These are phyloP conservation scores for Sistotremastrum suecicum DNA, from an alignment of 768 basidiomycete species.

Conservation along the genomic window DNA sequence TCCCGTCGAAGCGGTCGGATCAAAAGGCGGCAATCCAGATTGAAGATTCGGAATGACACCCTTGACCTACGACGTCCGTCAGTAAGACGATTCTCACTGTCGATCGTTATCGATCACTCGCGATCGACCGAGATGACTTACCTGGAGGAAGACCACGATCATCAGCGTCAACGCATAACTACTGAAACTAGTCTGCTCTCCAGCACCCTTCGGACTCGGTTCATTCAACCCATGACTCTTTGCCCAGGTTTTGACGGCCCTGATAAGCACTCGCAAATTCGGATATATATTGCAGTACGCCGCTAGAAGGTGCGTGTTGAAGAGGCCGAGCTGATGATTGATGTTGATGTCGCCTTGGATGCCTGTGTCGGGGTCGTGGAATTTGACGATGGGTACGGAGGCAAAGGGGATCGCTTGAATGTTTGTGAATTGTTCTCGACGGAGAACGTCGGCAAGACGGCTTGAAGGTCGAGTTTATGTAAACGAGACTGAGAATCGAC, in stretches of 20 bases:
- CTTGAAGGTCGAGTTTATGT: slow-evolving; percentile 9
- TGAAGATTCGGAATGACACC: slow-evolving; percentile 41
- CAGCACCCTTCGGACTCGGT: slow-evolving; percentile 15
- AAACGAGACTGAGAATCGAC: background rate
- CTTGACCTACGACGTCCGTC: slow-evolving; percentile 18
- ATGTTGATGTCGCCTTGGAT: slow-evolving; percentile 43
- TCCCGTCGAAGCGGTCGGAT: slow-evolving; percentile 4
- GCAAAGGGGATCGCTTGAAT: slow-evolving; percentile 19
- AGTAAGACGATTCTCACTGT: background rate
- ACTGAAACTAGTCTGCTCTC: slow-evolving; percentile 28
- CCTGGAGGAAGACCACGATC: slow-evolving; percentile 48
- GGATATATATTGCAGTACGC: slow-evolving; percentile 36
- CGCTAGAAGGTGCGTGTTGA: slow-evolving; percentile 36
- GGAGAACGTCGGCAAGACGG: slow-evolving; percentile 17
- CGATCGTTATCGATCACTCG: background rate
- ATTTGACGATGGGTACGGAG: slow-evolving; percentile 38
- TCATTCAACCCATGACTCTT: slow-evolving; percentile 35
- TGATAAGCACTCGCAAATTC: slow-evolving; percentile 28
- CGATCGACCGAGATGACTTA: slow-evolving; percentile 11
- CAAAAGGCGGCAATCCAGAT: slow-evolving; percentile 13
- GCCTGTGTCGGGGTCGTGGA: slow-evolving; percentile 26
- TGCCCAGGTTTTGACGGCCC: slow-evolving; percentile 46
- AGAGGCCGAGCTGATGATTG: slow-evolving; percentile 43
- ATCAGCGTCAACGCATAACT: slow-evolving; percentile 50
- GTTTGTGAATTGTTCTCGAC: slow-evolving; percentile 20